phyloP scores from a whole-genome alignment of 1,284 basidiomycete species.

The Ceratobasidium sp. region DNA sequence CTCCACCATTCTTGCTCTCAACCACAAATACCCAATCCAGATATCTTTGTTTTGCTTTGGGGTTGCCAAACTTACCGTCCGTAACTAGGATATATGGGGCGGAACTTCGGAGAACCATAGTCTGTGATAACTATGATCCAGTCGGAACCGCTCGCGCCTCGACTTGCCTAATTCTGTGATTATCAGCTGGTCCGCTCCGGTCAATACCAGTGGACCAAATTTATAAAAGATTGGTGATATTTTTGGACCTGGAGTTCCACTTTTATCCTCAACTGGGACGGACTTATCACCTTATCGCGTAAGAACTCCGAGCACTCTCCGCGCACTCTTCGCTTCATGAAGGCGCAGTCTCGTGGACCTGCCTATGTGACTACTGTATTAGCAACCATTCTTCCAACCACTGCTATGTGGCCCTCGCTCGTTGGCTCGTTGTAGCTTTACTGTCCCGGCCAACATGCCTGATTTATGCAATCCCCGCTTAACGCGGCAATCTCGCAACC shows the following conservation, averaged over 20 bases:
- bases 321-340: background rate
- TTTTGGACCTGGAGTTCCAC: background rate
- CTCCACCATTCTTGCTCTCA: background rate
- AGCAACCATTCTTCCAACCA: conserved; percentile 7
- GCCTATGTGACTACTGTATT: background rate
- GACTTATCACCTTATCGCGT: background rate
- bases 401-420: background rate
- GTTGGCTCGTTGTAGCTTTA: background rate
- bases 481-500: conserved; percentile 30
- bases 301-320: conserved; percentile 25
- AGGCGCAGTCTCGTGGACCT: background rate
- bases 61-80: too few species aligned
- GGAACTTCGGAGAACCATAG: too few species aligned
- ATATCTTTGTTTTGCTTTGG: too few species aligned
- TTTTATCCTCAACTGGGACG: background rate
- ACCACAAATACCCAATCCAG: too few species aligned
- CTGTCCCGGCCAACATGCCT: background rate
- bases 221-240: background rate
- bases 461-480: background rate
- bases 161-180: background rate
- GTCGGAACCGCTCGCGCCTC: background rate
- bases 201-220: background rate
- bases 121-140: background rate
- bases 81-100: too few species aligned
- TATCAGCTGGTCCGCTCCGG: background rate